Conservation (phyloP, 1,139 yeast genomes). For the Yamadazyma friedrichii region DNA sequence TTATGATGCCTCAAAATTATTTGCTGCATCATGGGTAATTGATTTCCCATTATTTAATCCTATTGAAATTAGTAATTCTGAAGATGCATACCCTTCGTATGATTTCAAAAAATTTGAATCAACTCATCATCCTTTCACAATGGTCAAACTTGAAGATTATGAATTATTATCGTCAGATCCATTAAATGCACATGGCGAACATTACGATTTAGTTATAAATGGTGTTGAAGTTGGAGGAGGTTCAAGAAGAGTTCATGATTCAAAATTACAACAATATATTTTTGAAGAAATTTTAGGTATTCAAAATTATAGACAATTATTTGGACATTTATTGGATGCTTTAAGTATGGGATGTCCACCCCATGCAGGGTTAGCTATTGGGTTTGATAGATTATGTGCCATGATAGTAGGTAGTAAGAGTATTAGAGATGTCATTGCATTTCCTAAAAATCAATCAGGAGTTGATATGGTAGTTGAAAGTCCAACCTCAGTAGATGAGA, state of each 20-base stretch:
- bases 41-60: slow-evolving; percentile 93
- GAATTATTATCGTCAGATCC: slow-evolving; percentile 54
- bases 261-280: slow-evolving; percentile 69
- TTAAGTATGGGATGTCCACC: slow-evolving; percentile 95
- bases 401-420: slow-evolving; percentile 75
- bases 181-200: slow-evolving; percentile 78
- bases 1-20: slow-evolving; percentile 27
- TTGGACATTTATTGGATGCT: slow-evolving; percentile 84
- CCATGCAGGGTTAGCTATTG: slow-evolving; percentile 95
- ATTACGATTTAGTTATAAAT: slow-evolving; percentile 88
- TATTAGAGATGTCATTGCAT: slow-evolving; percentile 91
- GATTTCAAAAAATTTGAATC: slow-evolving; percentile 51
- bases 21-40: slow-evolving; percentile 82
- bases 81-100: slow-evolving; percentile 58
- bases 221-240: slow-evolving; percentile 99
- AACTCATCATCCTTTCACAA: slow-evolving; percentile 96
- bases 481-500: slow-evolving; percentile 63
- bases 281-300: slow-evolving; percentile 57
- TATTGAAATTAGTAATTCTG: slow-evolving; percentile 34
- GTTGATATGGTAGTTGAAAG: slow-evolving; percentile 84
- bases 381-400: slow-evolving; percentile 90
- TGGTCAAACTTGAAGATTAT: slow-evolving; percentile 76
- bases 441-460: slow-evolving; percentile 91
- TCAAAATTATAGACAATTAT: slow-evolving; percentile 57
- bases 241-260: slow-evolving; percentile 89